These are phyloP conservation scores for Tephrocybe rancida DNA, from an alignment of 768 basidiomycete genomes.

Conservation along the genomic window DNA sequence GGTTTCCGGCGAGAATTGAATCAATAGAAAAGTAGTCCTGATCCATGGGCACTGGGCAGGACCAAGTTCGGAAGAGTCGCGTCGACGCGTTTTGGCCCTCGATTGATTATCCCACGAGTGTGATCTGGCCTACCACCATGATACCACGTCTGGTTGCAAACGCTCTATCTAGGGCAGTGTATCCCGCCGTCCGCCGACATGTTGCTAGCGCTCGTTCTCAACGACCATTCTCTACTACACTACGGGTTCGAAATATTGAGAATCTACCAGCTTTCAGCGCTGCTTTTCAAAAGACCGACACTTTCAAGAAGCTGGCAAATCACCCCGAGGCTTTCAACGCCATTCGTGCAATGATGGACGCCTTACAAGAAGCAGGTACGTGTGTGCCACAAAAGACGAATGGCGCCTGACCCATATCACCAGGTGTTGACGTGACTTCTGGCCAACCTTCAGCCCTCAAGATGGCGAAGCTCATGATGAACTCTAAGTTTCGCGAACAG, in stretches of 20 bases:
- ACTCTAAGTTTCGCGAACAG: conserved; percentile 52
- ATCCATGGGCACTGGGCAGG: conserved; percentile 63
- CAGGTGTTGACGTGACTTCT: conserved; percentile 51
- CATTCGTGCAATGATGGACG: conserved; percentile 42
- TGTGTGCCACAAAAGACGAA: neutral
- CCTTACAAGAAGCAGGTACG: conserved; percentile 53
- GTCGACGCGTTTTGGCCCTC: conserved; percentile 18
- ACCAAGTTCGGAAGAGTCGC: conserved; percentile 10
- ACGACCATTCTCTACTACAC: conserved; percentile 21
- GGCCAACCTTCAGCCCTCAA: conserved; percentile 52
- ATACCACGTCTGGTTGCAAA: conserved; percentile 14
- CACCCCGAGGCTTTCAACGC: conserved; percentile 54
- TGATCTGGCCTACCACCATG: conserved; percentile 14
- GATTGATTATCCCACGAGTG: conserved; percentile 17
- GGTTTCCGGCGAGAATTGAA: conserved; percentile 89
- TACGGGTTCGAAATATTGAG: conserved; percentile 30
- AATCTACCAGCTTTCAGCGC: conserved; percentile 32
- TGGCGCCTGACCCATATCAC: neutral
- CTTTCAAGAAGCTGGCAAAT: conserved; percentile 49
- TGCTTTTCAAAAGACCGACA: conserved; percentile 44
- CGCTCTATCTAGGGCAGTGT: conserved; percentile 12
- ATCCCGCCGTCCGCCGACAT: conserved; percentile 10
- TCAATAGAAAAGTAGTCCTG: conserved; percentile 92
- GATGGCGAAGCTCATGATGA: conserved; percentile 56
- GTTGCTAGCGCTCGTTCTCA: conserved; percentile 6